Evolutionary conservation across 208 protist genomes (phyloP).

Genomic region (Tritrichomonas foetus): DNA sequence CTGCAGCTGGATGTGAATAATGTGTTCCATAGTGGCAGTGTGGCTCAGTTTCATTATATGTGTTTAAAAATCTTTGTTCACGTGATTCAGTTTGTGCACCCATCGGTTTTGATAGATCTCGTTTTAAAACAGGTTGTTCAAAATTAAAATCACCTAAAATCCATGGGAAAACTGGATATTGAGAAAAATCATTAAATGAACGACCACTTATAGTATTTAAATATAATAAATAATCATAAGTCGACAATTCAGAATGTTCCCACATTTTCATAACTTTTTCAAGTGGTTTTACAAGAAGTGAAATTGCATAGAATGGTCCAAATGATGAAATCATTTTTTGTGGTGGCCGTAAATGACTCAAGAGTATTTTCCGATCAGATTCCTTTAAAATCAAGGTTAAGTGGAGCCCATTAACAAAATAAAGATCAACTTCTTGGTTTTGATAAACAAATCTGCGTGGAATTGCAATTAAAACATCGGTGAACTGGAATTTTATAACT

Average conservation of each 20-base stretch:
- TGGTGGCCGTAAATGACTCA: background rate
- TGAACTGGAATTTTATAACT: background rate
- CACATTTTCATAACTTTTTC: background rate
- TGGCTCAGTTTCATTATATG: background rate
- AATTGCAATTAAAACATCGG: background rate
- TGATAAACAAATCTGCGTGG: constrained; percentile 2
- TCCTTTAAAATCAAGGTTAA: background rate
- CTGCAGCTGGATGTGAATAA: constrained; percentile 17
- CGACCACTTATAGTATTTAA: background rate
- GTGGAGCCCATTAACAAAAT: background rate
- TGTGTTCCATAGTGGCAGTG: constrained; percentile 18
- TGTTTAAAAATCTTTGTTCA: background rate
- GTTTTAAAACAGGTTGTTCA: background rate
- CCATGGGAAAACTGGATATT: constrained; percentile 36
- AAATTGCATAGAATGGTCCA: background rate
- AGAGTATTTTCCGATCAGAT: background rate
- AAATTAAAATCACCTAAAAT: background rate
- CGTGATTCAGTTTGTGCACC: background rate
- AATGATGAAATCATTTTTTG: background rate
- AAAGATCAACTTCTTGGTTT: background rate
- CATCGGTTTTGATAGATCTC: constrained; percentile 27
- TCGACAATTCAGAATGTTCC: background rate
- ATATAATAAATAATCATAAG: background rate
- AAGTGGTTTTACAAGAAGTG: background rate
- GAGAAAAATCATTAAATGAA: constrained; percentile 27